A percentile compares a stretch with the other conserved stretches of the same genome.
Conservation (phyloP, 345 rosid species). For the Bruguiera sexangula region DNA sequence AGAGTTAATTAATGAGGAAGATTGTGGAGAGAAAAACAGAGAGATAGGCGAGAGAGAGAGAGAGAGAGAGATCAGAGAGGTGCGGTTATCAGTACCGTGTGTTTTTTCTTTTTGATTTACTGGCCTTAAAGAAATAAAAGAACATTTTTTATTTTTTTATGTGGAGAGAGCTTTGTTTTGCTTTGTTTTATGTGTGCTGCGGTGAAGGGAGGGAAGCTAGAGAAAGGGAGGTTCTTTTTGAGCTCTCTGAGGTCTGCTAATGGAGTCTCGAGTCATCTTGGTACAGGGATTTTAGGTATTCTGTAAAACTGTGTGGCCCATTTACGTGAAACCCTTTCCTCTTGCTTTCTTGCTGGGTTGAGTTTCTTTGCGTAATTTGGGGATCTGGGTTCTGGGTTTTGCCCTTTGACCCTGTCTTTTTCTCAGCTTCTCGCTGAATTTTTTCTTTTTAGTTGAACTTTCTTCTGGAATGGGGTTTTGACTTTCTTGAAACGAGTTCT, state of each 20-base stretch:
- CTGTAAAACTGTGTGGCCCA: constrained; percentile 1
- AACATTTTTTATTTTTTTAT: constrained; percentile 31
- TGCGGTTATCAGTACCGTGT: constrained; percentile 25
- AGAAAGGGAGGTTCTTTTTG: constrained; percentile 12
- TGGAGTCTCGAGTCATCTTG: constrained; percentile 20
- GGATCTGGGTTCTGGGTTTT: constrained; percentile 60
- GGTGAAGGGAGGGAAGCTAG: constrained; percentile 19
- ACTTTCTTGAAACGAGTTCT: constrained; percentile 31
- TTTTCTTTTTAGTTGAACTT: constrained; percentile 34
- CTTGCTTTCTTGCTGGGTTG: constrained; percentile 16
- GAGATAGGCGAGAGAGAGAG: constrained; percentile 26
- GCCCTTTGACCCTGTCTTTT: constrained; percentile 53
- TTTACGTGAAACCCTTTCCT: constrained; percentile 19
- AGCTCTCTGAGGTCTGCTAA: constrained; percentile 25
- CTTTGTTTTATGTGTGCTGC: constrained; percentile 26
- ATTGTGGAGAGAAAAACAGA: constrained; percentile 18
- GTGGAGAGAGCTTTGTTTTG: constrained; percentile 36
- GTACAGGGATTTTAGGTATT: constrained; percentile 13
- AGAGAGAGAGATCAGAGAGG: constrained; percentile 26
- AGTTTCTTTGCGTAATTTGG: constrained; percentile 28
- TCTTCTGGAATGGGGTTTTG: constrained; percentile 32
- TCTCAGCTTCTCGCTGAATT: constrained; percentile 38
- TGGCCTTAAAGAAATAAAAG: constrained; percentile 20
- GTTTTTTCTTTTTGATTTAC: constrained; percentile 27
- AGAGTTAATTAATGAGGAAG: constrained; percentile 17